Evolutionary conservation across 2,329 filamentous ascomycete genomes (phyloP).

Genomic region (Colletotrichum tanaceti): DNA sequence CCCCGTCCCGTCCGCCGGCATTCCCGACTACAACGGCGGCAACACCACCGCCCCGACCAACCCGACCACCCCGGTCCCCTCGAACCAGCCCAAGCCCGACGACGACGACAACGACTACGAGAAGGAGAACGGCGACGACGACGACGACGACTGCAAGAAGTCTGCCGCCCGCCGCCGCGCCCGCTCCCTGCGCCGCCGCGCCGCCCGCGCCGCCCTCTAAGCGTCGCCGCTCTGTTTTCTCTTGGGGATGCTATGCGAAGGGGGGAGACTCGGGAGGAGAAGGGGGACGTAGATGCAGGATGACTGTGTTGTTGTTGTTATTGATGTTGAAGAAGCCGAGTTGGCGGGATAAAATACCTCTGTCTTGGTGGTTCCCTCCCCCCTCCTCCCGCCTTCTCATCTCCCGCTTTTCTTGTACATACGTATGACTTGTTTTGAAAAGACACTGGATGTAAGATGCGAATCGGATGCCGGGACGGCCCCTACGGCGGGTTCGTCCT

Average conservation of each 20-base stretch:
- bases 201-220: constrained; percentile 25
- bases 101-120: constrained; percentile 20
- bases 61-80: background rate
- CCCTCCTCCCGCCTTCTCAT: background rate
- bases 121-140: constrained; percentile 2
- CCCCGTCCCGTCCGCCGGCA: constrained; percentile 37
- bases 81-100: background rate
- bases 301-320: background rate
- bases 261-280: no score
- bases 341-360: background rate
- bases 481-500: constrained; percentile 28
- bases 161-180: constrained; percentile 34
- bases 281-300: constrained; percentile 1
- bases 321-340: background rate
- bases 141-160: constrained; percentile 26
- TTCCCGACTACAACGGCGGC: constrained; percentile 35
- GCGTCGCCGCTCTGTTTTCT: background rate
- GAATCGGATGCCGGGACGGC: constrained; percentile 19
- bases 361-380: no score
- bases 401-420: constrained; percentile 31
- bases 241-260: background rate
- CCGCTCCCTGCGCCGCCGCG: constrained; percentile 34
- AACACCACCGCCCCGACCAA: constrained; percentile 31
- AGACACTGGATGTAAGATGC: constrained; percentile 38
- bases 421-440: constrained; percentile 34